phyloP scores from a whole-genome alignment of 2,329 filamentous ascomycete species.

The Tolypocladium endophyticum region DNA sequence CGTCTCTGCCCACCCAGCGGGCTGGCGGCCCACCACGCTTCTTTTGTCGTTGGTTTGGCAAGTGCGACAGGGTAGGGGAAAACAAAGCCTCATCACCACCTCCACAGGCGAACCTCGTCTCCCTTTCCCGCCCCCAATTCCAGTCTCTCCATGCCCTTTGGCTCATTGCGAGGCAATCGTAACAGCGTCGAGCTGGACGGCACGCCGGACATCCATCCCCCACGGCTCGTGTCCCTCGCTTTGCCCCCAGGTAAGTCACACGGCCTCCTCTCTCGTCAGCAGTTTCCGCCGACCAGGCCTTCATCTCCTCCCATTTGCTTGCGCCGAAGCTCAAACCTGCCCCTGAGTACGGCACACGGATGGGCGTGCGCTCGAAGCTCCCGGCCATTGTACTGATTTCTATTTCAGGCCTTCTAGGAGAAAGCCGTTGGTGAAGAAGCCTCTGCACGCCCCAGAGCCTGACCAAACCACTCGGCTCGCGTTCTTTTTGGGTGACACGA shows the following conservation, averaged over 20 bases:
- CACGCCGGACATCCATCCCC: slow-evolving; percentile 14
- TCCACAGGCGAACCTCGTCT: slow-evolving; percentile 16
- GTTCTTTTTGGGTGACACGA: slow-evolving; percentile 7
- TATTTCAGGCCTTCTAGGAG: slow-evolving; percentile 5
- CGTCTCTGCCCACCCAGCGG: slow-evolving; percentile 2
- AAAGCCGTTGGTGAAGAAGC: slow-evolving; percentile 5
- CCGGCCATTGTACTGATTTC: slow-evolving; percentile 4
- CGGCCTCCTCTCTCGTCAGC: slow-evolving; percentile 6
- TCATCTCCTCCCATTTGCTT: neutral
- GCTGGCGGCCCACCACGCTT: slow-evolving; percentile 13
- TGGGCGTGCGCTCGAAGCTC: neutral
- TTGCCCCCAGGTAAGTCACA: slow-evolving; percentile 18
- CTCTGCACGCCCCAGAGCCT: slow-evolving; percentile 2
- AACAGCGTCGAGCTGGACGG: slow-evolving; percentile 25
- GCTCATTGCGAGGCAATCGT: slow-evolving; percentile 29
- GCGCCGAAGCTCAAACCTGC: neutral
- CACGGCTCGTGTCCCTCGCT: slow-evolving; percentile 14
- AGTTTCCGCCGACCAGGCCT: slow-evolving; percentile 2
- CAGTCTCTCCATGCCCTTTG: slow-evolving; percentile 20
- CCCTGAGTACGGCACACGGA: neutral
- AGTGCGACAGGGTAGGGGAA: slow-evolving; percentile 25
- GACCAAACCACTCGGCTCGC: slow-evolving; percentile 2
- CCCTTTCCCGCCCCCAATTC: slow-evolving; percentile 11
- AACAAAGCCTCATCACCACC: slow-evolving; percentile 30
- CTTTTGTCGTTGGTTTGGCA: slow-evolving; percentile 16